Evolutionary conservation across 2,329 filamentous ascomycete species (phyloP), one percentile per base, ranked within the genome.

Genomic region (Bipolaris sorokiniana): DNA sequence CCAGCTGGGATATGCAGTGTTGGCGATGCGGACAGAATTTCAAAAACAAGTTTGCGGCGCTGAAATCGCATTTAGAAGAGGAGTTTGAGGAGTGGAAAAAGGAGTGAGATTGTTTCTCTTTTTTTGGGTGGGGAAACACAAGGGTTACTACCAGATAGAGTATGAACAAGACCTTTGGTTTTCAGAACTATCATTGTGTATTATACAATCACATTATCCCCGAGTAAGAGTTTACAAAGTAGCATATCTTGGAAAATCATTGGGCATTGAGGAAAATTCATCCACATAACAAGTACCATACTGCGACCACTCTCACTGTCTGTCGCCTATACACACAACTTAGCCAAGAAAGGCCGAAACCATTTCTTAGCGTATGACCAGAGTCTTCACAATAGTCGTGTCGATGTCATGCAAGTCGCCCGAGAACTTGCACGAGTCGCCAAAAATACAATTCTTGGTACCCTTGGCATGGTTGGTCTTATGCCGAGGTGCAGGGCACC

Each of bases 11-110:
- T 57, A 82, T 97, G 75, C 78, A 79, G 61, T 98, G 95, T 75
- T 98, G 95, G 94, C 83, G 91, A 49, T 98, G 95, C 78, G 86
- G 87, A 1, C 78, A 76, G 74, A 84, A 86, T 50, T 97, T 95
- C 77, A 85, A 84, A 18, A 91, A 90, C 64, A 84, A 83, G 71
- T 96, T 97, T 75, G 81, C 84, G 63, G 82, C 81, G 73, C 74
- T 97, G 51, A 95, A 95, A 76, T 81, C 80, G 57, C 93, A 99
- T 79, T 78, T 97, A 45, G 83, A 83, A 15, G 79, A 82, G 23
- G 92, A 97, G 77, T 92, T 91, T 73, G 83, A 89, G 65, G 79
- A 78, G 56, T 97, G 92, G 92, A 91, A 84, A 76, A 66, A 54
- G 42, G 67, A 73, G 54, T 74, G 46, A 47, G 36, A 23, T 7